phyloP scores from a whole-genome alignment of 805 yeast genomes.

The Ogataea trehalophila region DNA sequence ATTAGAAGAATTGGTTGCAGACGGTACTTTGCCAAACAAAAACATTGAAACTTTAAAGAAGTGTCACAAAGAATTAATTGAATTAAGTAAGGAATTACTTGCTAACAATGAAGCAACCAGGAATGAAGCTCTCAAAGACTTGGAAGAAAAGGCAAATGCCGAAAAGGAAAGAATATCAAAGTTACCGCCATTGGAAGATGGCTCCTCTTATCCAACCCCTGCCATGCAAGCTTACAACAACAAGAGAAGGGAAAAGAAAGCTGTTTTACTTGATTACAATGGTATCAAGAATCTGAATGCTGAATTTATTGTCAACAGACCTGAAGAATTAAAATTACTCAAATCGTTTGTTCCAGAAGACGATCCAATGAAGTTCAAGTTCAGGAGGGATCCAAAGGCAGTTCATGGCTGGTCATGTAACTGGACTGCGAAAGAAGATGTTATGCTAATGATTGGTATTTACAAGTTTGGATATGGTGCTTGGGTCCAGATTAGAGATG shows the following conservation, averaged over 20 bases:
- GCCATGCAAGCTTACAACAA: slow-evolving; percentile 34
- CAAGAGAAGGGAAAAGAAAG: slow-evolving; percentile 81
- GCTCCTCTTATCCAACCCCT: slow-evolving; percentile 27
- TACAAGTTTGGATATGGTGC: slow-evolving; percentile 93
- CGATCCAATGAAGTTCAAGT: slow-evolving; percentile 55
- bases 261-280: slow-evolving; percentile 80
- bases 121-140: slow-evolving; percentile 44
- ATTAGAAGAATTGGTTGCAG: slow-evolving; percentile 85
- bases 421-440: slow-evolving; percentile 83
- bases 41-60: slow-evolving; percentile 73
- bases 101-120: slow-evolving; percentile 64
- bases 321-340: slow-evolving; percentile 73
- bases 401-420: slow-evolving; percentile 89
- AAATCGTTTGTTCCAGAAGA: slow-evolving; percentile 47
- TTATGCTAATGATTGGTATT: slow-evolving; percentile 81
- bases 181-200: slow-evolving; percentile 26
- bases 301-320: slow-evolving; percentile 76
- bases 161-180: slow-evolving; percentile 39
- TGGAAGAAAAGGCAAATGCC: slow-evolving; percentile 56
- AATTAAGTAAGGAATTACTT: slow-evolving; percentile 55
- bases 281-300: slow-evolving; percentile 90
- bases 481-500: slow-evolving; percentile 93
- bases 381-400: slow-evolving; percentile 63
- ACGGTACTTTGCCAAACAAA: slow-evolving; percentile 83
- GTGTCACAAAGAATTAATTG: slow-evolving; percentile 69